Evolutionary conservation across 2,329 filamentous ascomycete genomes (phyloP).

Genomic region (Fusarium fracticaudum): DNA sequence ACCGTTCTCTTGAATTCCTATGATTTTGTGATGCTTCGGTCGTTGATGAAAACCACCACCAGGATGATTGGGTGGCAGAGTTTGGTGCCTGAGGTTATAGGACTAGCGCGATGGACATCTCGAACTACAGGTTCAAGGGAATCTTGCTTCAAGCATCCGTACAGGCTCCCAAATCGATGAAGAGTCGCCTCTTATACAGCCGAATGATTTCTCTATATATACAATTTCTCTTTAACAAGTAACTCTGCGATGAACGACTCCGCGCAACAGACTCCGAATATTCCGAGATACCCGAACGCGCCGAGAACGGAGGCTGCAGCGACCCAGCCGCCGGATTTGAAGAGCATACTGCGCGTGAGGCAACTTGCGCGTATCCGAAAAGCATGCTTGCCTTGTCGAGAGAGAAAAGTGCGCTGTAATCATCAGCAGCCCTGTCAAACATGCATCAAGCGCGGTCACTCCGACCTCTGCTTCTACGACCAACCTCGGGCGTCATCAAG

Average conservation of each 20-base stretch:
- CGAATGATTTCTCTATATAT: rapidly evolving
- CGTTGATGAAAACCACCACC: neutral
- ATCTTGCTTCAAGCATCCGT: no score
- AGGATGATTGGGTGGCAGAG: neutral
- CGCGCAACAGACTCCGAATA: neutral
- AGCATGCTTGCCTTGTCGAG: conserved; percentile 41
- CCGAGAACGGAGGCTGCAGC: neutral
- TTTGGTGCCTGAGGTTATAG: neutral
- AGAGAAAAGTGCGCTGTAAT: conserved; percentile 24
- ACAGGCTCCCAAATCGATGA: rapidly evolving
- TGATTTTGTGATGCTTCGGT: neutral
- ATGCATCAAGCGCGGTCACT: conserved; percentile 21
- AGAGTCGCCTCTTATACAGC: neutral
- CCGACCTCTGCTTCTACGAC: conserved; percentile 13
- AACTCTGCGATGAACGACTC: neutral
- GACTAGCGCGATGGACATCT: neutral
- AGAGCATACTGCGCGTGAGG: conserved; percentile 2
- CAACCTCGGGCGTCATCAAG: neutral
- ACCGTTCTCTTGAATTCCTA: no score
- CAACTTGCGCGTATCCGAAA: conserved; percentile 52
- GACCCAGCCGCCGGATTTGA: neutral
- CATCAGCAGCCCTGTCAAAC: conserved; percentile 23
- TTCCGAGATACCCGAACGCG: neutral
- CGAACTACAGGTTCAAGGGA: neutral
- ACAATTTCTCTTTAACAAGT: rapidly evolving